Conservation (phyloP, 2,329 filamentous ascomycete genomes). For the Aphanocladium album region DNA sequence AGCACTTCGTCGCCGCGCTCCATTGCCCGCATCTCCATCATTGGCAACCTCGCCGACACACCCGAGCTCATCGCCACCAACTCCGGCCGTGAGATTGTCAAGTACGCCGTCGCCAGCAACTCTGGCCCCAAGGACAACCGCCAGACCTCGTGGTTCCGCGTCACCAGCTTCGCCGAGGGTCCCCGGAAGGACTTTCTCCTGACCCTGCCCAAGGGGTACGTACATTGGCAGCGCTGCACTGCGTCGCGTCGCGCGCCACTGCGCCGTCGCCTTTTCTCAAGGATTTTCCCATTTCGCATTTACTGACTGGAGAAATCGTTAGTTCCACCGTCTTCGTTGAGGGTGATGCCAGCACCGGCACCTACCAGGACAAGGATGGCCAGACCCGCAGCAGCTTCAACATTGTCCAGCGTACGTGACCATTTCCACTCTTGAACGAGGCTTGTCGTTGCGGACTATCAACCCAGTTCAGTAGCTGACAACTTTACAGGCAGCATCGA, state of each 20-base stretch:
- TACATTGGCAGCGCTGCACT: constrained; percentile 19
- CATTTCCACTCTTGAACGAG: not conserved
- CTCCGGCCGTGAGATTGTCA: constrained; percentile 68
- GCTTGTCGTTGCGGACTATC: not conserved
- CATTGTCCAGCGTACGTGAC: constrained; percentile 75
- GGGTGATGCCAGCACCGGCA: constrained; percentile 67
- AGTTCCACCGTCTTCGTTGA: constrained; percentile 80
- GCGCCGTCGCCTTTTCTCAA: not conserved
- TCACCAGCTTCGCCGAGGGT: constrained; percentile 70
- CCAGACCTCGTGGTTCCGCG: constrained; percentile 78
- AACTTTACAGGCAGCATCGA: constrained; percentile 37
- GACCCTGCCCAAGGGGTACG: constrained; percentile 78
- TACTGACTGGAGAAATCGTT: constrained; percentile 7
- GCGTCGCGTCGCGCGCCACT: not conserved
- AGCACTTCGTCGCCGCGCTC: constrained; percentile 61
- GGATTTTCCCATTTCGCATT: not conserved
- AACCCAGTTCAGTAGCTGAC: constrained; percentile 13
- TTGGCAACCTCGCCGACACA: constrained; percentile 75
- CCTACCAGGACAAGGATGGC: constrained; percentile 66
- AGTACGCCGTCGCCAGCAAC: constrained; percentile 70
- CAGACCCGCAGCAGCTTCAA: constrained; percentile 59
- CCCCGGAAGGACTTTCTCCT: constrained; percentile 66
- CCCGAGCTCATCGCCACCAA: constrained; percentile 71
- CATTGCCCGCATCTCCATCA: constrained; percentile 76
- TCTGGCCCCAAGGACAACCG: constrained; percentile 63